phyloP scores from a whole-genome alignment of 1,139 yeast species.

The Protomyces inouyei region DNA sequence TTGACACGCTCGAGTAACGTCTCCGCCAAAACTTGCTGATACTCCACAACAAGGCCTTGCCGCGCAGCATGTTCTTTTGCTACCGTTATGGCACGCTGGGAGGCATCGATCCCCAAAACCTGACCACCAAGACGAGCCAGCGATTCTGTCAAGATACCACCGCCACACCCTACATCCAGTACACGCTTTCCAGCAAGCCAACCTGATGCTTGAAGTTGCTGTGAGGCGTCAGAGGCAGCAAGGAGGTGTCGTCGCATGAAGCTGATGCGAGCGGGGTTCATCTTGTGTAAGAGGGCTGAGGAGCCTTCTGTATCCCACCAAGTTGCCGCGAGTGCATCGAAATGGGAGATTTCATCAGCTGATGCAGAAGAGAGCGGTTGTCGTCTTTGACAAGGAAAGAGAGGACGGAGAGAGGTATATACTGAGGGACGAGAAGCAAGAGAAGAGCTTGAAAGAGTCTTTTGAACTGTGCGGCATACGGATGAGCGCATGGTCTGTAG shows the following conservation, averaged over 20 bases:
- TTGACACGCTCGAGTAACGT: conserved; percentile 31
- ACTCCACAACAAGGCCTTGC: conserved; percentile 48
- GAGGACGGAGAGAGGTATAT: not conserved
- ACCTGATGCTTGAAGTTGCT: conserved; percentile 34
- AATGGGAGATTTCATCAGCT: conserved; percentile 64
- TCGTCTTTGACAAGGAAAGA: not conserved
- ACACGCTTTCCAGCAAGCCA: conserved; percentile 47
- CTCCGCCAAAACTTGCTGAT: conserved; percentile 60
- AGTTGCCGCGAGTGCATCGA: conserved; percentile 72
- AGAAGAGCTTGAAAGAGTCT: not conserved
- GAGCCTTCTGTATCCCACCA: conserved; percentile 99
- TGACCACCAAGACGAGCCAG: conserved; percentile 66
- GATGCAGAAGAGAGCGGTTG: conserved; percentile 2
- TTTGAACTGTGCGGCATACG: not conserved
- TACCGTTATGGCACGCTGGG: conserved; percentile 72
- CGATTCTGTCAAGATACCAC: conserved; percentile 85
- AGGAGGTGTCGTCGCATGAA: conserved; percentile 46
- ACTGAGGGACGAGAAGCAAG: not conserved
- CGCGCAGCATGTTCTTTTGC: conserved; percentile 62
- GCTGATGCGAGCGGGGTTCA: conserved; percentile 87
- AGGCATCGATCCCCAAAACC: conserved; percentile 81
- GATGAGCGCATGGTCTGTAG: not conserved
- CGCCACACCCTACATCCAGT: conserved; percentile 95
- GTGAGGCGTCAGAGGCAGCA: conserved; percentile 32
- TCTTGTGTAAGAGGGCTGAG: conserved; percentile 85